These are phyloP conservation scores for Gomphus sp. DNA, from an alignment of 1,284 basidiomycete species.

Conservation along the genomic window DNA sequence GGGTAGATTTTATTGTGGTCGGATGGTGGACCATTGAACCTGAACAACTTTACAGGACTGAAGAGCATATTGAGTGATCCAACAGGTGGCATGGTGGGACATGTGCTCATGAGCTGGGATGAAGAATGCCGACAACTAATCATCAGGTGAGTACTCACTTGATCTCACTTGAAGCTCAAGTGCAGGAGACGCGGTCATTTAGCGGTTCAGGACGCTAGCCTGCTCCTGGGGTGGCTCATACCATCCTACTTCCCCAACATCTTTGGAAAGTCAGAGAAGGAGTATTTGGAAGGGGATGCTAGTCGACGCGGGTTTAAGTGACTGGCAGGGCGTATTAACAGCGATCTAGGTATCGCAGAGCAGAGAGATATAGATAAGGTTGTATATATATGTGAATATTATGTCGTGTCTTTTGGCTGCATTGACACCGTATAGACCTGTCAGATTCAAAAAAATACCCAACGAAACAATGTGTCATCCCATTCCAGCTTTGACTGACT, in stretches of 20 bases:
- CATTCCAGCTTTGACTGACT: slow-evolving; percentile 88
- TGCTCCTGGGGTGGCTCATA: slow-evolving; percentile 76
- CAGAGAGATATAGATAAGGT: too few relatives aligned
- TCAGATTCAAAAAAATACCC: slow-evolving; percentile 86
- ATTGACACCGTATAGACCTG: background rate
- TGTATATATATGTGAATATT: too few relatives aligned
- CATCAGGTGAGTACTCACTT: slow-evolving; percentile 49
- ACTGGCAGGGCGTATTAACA: slow-evolving; percentile 61
- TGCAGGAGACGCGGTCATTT: slow-evolving; percentile 74
- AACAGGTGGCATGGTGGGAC: slow-evolving; percentile 84
- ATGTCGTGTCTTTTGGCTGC: too few relatives aligned
- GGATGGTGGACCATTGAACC: slow-evolving; percentile 81
- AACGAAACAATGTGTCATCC: slow-evolving; percentile 93
- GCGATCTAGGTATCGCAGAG: slow-evolving; percentile 41
- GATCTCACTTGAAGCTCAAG: too few relatives aligned
- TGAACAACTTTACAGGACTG: slow-evolving; percentile 81
- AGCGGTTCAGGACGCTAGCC: slow-evolving; percentile 82
- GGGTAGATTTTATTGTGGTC: slow-evolving; percentile 82
- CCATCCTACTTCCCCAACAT: slow-evolving; percentile 82
- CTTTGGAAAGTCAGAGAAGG: slow-evolving; percentile 80
- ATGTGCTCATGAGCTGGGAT: slow-evolving; percentile 80
- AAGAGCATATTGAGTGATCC: slow-evolving; percentile 86
- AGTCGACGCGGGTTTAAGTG: slow-evolving; percentile 55
- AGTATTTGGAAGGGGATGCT: slow-evolving; percentile 69
- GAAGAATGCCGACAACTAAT: slow-evolving; percentile 52